phyloP scores from a whole-genome alignment of 2,329 filamentous ascomycete species.

The Pseudocercospora musae region DNA sequence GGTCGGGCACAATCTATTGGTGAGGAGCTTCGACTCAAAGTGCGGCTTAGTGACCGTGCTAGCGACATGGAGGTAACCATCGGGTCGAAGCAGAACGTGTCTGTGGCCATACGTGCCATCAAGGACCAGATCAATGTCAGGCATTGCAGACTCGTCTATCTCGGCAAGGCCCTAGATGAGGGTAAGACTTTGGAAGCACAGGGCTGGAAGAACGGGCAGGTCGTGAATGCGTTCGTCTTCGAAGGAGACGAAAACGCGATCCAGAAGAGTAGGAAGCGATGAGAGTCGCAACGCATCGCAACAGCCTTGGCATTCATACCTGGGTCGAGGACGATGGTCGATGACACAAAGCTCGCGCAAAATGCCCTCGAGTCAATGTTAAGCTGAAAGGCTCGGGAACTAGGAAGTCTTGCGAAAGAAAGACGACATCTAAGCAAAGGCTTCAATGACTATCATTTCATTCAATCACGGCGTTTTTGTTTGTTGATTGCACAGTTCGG shows the following conservation, averaged over 20 bases:
- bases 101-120: slow-evolving; percentile 60
- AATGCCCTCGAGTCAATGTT: background rate
- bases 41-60: slow-evolving; percentile 39
- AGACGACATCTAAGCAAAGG: background rate
- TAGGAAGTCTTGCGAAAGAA: background rate
- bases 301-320: background rate
- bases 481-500: background rate
- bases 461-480: background rate
- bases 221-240: slow-evolving; percentile 70
- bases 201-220: slow-evolving; percentile 71
- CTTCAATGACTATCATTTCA: background rate
- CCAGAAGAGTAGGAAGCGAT: slow-evolving; percentile 2
- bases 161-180: slow-evolving; percentile 76
- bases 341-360: background rate
- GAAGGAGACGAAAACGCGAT: slow-evolving; percentile 1
- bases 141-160: slow-evolving; percentile 69
- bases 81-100: slow-evolving; percentile 54
- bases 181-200: slow-evolving; percentile 62
- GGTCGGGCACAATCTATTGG: slow-evolving; percentile 34
- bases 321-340: background rate
- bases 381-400: background rate
- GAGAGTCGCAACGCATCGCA: background rate
- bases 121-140: slow-evolving; percentile 61
- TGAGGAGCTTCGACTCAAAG: slow-evolving; percentile 32
- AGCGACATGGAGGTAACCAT: slow-evolving; percentile 38